phyloP scores from a whole-genome alignment of 1,284 basidiomycete species.

The Moesziomyces antarcticus region DNA sequence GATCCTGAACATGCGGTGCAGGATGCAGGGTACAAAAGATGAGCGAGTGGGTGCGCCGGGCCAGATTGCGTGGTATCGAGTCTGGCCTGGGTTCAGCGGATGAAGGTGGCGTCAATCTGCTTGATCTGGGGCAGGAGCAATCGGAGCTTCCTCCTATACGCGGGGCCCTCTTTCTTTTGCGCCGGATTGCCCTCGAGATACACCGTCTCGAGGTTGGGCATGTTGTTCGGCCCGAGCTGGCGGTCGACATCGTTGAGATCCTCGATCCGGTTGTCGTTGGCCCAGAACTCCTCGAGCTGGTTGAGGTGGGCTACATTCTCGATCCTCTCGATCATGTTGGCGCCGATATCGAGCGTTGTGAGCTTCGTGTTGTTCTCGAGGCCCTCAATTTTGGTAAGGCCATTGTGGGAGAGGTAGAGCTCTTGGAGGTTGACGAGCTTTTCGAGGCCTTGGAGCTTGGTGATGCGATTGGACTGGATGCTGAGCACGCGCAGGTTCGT shows the following conservation, averaged over 20 bases:
- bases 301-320: conserved; percentile 83
- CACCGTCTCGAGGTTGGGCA: conserved; percentile 79
- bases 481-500: conserved; percentile 69
- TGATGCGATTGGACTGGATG: conserved; percentile 93
- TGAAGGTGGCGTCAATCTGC: conserved; percentile 92
- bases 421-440: conserved; percentile 77
- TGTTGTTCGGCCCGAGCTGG: conserved; percentile 76
- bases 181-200: conserved; percentile 96
- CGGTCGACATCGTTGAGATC: conserved; percentile 77
- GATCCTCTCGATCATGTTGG: conserved; percentile 82
- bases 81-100: conserved; percentile 6
- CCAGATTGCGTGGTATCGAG: no score
- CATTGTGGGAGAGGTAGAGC: conserved; percentile 94
- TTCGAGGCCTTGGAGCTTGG: conserved; percentile 80
- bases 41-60: no score
- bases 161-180: conserved; percentile 79
- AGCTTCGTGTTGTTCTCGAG: conserved; percentile 75
- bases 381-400: conserved; percentile 84
- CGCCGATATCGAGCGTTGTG: conserved; percentile 86
- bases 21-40: no score
- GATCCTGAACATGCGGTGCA: no score
- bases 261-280: conserved; percentile 86
- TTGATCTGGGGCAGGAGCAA: conserved; percentile 85
- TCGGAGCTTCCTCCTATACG: conserved; percentile 89
- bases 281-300: conserved; percentile 90